These are phyloP conservation scores for Macrolepiota fuliginosa DNA, from an alignment of 768 basidiomycete genomes.

Conservation along the genomic window DNA sequence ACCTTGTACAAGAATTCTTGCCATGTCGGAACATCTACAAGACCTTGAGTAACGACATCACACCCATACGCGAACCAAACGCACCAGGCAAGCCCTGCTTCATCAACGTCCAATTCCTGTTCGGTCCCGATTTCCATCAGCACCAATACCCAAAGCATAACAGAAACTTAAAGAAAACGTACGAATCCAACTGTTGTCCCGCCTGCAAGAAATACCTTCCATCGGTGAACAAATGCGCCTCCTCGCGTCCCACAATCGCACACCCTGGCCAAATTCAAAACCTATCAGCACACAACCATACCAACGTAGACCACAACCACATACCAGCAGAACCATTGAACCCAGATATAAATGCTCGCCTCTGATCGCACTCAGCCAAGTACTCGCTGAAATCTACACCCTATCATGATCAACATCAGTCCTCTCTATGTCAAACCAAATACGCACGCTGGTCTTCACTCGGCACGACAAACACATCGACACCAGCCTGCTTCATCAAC, in stretches of 20 bases:
- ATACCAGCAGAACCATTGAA: slow-evolving; percentile 93
- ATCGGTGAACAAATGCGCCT: slow-evolving; percentile 90
- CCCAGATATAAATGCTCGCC: slow-evolving; percentile 87
- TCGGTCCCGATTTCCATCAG: background rate
- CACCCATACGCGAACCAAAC: slow-evolving; percentile 1
- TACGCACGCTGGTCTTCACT: slow-evolving; percentile 90
- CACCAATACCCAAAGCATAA: background rate
- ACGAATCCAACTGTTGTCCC: slow-evolving; percentile 83
- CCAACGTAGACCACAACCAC: slow-evolving; percentile 14
- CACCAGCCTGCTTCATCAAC: slow-evolving; percentile 57
- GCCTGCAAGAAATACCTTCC: slow-evolving; percentile 96
- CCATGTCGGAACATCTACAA: slow-evolving; percentile 83
- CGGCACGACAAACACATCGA: slow-evolving; percentile 80
- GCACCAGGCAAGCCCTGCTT: slow-evolving; percentile 83
- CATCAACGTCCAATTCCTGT: slow-evolving; percentile 90
- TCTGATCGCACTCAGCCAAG: slow-evolving; percentile 76
- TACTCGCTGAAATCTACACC: slow-evolving; percentile 86
- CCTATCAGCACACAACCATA: background rate
- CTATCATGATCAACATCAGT: background rate
- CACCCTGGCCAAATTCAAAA: slow-evolving; percentile 44
- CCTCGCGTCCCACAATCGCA: slow-evolving; percentile 67
- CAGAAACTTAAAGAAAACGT: slow-evolving; percentile 21
- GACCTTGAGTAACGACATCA: background rate
- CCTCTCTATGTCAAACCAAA: background rate
- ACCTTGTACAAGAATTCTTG: slow-evolving; percentile 83